Evolutionary conservation across 2,329 filamentous ascomycete genomes (phyloP).

Genomic region (Colletotrichum sojae): DNA sequence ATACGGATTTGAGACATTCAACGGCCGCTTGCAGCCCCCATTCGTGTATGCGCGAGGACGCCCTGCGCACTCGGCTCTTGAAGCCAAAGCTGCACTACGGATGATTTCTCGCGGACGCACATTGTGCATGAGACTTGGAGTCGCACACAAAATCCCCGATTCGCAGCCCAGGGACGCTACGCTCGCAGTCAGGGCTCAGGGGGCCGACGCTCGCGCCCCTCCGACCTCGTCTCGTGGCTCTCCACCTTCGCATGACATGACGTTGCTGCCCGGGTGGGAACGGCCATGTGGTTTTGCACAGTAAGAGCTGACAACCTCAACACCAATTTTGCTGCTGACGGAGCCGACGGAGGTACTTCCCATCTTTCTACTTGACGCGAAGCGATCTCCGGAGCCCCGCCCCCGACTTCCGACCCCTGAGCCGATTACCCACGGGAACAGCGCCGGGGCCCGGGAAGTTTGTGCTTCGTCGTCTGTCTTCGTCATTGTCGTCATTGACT

Average conservation of each 20-base stretch:
- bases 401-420: slow-evolving; percentile 24
- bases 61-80: slow-evolving; percentile 20
- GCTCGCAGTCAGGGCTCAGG: neutral
- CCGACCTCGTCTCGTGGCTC: slow-evolving; percentile 18
- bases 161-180: neutral
- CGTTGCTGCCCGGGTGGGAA: slow-evolving; percentile 19
- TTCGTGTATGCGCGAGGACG: slow-evolving; percentile 13
- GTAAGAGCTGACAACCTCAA: neutral
- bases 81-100: slow-evolving; percentile 8
- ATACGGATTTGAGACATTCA: too few relatives aligned
- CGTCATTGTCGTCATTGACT: slow-evolving; percentile 15
- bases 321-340: slow-evolving; percentile 8
- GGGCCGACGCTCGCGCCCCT: neutral
- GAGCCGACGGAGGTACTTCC: slow-evolving; percentile 12
- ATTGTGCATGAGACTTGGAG: neutral
- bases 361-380: slow-evolving; percentile 29
- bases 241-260: slow-evolving; percentile 14
- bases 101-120: neutral
- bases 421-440: slow-evolving; percentile 20
- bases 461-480: neutral
- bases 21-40: too few relatives aligned
- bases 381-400: slow-evolving; percentile 30
- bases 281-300: slow-evolving; percentile 5
- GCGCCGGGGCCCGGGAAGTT: neutral
- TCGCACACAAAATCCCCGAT: slow-evolving; percentile 1